A percentile compares a stretch with the other conserved stretches of the same genome.
Evolutionary conservation across 805 yeast species (phyloP).

Genomic region (Metschnikowia henanensis): DNA sequence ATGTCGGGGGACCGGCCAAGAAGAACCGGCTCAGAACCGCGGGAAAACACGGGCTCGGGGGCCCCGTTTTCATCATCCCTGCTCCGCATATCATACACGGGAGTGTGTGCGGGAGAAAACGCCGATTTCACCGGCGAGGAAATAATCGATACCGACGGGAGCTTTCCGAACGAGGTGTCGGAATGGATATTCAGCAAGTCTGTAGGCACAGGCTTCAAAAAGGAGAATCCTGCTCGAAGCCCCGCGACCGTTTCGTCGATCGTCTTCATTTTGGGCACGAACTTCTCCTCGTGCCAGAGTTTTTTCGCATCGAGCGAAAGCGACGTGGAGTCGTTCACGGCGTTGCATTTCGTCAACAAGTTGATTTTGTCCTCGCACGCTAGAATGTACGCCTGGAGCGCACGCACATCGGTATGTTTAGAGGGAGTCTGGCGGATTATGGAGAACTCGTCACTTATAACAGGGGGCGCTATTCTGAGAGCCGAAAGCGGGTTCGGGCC

Average conservation of each 20-base stretch:
- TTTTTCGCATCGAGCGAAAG: conserved; percentile 38
- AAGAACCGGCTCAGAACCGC: neutral
- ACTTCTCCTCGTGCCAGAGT: conserved; percentile 24
- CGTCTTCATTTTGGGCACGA: conserved; percentile 24
- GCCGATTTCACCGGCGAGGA: conserved; percentile 6
- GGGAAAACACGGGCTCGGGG: neutral
- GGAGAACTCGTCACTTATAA: neutral
- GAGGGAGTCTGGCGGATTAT: neutral
- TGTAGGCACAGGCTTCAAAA: conserved; percentile 16
- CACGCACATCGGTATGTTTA: conserved; percentile 9
- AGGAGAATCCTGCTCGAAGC: conserved; percentile 15
- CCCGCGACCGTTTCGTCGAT: conserved; percentile 17
- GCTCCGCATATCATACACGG: neutral
- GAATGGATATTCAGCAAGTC: conserved; percentile 13
- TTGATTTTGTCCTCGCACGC: conserved; percentile 28
- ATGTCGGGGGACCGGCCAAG: too few relatives aligned
- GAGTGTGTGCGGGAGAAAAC: neutral
- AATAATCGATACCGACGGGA: conserved; percentile 5
- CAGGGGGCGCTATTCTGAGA: neutral
- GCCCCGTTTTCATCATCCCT: neutral
- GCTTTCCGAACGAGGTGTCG: conserved; percentile 5
- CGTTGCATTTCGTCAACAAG: conserved; percentile 30
- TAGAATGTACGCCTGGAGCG: conserved; percentile 25
- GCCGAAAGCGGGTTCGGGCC: conserved; percentile 2
- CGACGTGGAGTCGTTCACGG: conserved; percentile 36